phyloP scores from a whole-genome alignment of 1,284 basidiomycete genomes.

The Rhodotorula sp. region DNA sequence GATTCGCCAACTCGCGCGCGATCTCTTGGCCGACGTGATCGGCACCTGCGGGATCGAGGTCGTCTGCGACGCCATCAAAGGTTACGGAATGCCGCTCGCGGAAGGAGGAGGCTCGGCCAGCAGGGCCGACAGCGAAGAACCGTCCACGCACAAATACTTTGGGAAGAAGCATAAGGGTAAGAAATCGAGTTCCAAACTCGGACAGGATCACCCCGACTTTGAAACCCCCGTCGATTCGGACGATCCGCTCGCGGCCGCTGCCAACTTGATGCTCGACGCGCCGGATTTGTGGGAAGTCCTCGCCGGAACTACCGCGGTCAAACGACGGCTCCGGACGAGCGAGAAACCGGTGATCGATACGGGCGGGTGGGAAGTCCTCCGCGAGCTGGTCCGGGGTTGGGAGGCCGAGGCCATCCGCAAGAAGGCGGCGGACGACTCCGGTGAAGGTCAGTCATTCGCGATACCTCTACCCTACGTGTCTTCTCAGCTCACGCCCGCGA shows the following conservation, averaged over 20 bases:
- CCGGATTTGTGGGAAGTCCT: slow-evolving; percentile 34
- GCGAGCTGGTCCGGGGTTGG: slow-evolving; percentile 22
- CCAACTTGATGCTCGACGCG: slow-evolving; percentile 11
- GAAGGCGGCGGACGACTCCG: no score
- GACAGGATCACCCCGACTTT: slow-evolving; percentile 1
- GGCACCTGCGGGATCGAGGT: slow-evolving; percentile 9
- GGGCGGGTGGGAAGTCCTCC: slow-evolving; percentile 24
- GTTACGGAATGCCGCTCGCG: slow-evolving; percentile 5
- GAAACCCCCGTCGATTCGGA: slow-evolving; percentile 12
- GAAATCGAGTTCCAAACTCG: not conserved
- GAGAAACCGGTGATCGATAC: slow-evolving; percentile 7
- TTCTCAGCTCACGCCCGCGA: fast-evolving
- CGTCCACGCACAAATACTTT: not conserved
- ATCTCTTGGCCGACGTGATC: slow-evolving; percentile 9
- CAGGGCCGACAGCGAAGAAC: not conserved
- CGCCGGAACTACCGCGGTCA: slow-evolving; percentile 13
- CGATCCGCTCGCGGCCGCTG: slow-evolving; percentile 6
- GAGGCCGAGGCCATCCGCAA: slow-evolving; percentile 20
- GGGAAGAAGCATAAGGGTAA: not conserved
- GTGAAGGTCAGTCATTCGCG: not conserved
- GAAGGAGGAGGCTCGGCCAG: not conserved
- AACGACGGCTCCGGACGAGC: slow-evolving; percentile 3
- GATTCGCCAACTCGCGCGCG: slow-evolving; percentile 8
- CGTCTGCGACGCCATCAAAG: slow-evolving; percentile 15
- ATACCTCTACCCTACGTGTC: not conserved